phyloP scores from a whole-genome alignment of 192 early-diverging fungal species.

The Linnemannia elongata region DNA sequence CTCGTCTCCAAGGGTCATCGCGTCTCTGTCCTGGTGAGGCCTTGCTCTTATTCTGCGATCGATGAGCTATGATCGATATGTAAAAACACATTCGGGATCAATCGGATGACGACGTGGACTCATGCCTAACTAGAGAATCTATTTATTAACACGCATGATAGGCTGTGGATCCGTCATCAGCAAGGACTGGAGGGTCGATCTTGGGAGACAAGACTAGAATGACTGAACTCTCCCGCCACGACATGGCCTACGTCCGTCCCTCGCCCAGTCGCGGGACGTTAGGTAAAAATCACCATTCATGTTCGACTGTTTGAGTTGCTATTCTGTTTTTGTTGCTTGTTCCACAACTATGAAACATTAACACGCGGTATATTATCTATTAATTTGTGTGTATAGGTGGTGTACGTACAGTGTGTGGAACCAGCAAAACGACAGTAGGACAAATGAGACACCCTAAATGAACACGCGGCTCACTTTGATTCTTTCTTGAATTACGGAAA shows the following conservation, averaged over 20 bases:
- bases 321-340: not conserved
- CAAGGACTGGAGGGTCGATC: conserved; percentile 85
- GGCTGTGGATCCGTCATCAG: conserved; percentile 89
- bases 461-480: not conserved
- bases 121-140: not conserved
- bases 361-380: not conserved
- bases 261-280: conserved; percentile 82
- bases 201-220: conserved; percentile 91
- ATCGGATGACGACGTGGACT: not conserved
- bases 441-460: not conserved
- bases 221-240: conserved; percentile 75
- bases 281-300: conserved; percentile 50
- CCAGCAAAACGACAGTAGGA: not conserved
- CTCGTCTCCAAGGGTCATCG: conserved; percentile 75
- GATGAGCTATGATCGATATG: not conserved
- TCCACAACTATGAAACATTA: not conserved
- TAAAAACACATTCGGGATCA: not conserved
- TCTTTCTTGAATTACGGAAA: not conserved
- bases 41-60: not conserved
- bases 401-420: conserved; percentile 15
- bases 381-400: not conserved
- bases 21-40: conserved; percentile 78
- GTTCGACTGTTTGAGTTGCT: not conserved
- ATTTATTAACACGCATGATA: conserved; percentile 21
- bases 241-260: conserved; percentile 81